These are phyloP conservation scores for Poronia punctata DNA, from an alignment of 495 filamentous ascomycete genomes.

Conservation along the genomic window DNA sequence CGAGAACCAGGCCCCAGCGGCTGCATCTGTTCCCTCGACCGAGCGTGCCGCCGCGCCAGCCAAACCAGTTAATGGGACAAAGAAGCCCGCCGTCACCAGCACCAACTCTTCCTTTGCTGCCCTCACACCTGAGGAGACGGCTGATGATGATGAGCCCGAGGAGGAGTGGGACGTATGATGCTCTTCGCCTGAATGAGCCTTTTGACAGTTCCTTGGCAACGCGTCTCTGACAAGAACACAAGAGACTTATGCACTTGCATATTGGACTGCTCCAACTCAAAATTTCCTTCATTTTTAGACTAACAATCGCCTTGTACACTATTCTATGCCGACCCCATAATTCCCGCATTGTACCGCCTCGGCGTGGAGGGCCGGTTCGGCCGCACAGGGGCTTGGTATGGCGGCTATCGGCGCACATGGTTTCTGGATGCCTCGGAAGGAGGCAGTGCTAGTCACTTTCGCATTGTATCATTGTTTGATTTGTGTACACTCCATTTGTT, in stretches of 20 bases:
- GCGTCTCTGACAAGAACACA: no score
- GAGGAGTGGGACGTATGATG: constrained; percentile 45
- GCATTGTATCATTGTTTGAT: constrained; percentile 12
- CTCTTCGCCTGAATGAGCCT: background rate
- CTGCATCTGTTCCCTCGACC: background rate
- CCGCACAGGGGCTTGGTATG: constrained; percentile 8
- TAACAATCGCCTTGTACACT: constrained; percentile 6
- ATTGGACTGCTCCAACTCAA: background rate
- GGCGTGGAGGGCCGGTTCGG: constrained; percentile 1
- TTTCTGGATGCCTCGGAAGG: constrained; percentile 3
- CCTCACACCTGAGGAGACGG: constrained; percentile 32
- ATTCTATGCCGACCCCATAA: constrained; percentile 2
- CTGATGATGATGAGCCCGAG: constrained; percentile 34
- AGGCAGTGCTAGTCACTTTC: constrained; percentile 4
- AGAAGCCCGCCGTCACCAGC: constrained; percentile 23
- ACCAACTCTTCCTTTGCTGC: constrained; percentile 42
- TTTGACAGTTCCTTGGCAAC: no score
- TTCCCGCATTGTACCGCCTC: constrained; percentile 1
- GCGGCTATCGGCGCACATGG: constrained; percentile 7
- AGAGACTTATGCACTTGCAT: no score
- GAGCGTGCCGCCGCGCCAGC: constrained; percentile 10
- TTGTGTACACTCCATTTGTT: constrained; percentile 10
- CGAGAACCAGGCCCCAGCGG: constrained; percentile 16
- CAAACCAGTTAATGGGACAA: constrained; percentile 27
- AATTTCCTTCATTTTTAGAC: constrained; percentile 8